These are phyloP conservation scores for Juglanconis sp. DNA, from an alignment of 2,329 filamentous ascomycete species.

Conservation along the genomic window DNA sequence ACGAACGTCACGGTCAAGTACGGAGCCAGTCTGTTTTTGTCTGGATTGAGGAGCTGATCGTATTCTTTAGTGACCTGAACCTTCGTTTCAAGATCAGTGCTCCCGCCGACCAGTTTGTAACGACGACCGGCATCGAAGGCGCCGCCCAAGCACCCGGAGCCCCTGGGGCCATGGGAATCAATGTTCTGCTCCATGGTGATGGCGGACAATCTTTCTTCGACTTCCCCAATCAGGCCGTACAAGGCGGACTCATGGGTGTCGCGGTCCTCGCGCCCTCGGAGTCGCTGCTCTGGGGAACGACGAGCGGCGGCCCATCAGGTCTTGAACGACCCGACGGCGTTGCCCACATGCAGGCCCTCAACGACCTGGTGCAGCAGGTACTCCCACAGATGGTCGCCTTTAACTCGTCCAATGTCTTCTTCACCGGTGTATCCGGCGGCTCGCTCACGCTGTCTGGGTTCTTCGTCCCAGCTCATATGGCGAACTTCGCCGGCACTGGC, in stretches of 20 bases:
- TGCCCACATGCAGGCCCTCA: slow-evolving; percentile 53
- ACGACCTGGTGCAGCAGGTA: slow-evolving; percentile 46
- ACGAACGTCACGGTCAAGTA: slow-evolving; percentile 53
- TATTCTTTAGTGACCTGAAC: slow-evolving; percentile 39
- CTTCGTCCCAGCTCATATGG: slow-evolving; percentile 55
- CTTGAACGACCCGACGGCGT: slow-evolving; percentile 53
- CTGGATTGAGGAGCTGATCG: not conserved
- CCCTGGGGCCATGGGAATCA: slow-evolving; percentile 43
- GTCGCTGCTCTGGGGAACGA: slow-evolving; percentile 57
- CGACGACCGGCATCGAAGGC: slow-evolving; percentile 46
- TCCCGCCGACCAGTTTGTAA: slow-evolving; percentile 51
- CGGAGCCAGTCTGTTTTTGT: slow-evolving; percentile 12
- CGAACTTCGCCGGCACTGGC: slow-evolving; percentile 46
- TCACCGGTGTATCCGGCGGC: slow-evolving; percentile 57
- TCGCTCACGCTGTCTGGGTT: slow-evolving; percentile 52
- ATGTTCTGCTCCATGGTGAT: slow-evolving; percentile 57
- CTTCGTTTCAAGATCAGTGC: slow-evolving; percentile 56
- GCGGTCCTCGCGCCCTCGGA: slow-evolving; percentile 47
- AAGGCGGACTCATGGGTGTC: slow-evolving; percentile 49
- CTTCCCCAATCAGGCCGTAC: slow-evolving; percentile 53
- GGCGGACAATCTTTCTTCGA: slow-evolving; percentile 58
- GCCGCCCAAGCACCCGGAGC: slow-evolving; percentile 30
- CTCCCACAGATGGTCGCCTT: slow-evolving; percentile 53
- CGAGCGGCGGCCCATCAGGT: slow-evolving; percentile 52
- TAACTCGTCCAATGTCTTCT: slow-evolving; percentile 49